Conservation (phyloP, 1,284 basidiomycete species). For the Trichosporon inkin region DNA sequence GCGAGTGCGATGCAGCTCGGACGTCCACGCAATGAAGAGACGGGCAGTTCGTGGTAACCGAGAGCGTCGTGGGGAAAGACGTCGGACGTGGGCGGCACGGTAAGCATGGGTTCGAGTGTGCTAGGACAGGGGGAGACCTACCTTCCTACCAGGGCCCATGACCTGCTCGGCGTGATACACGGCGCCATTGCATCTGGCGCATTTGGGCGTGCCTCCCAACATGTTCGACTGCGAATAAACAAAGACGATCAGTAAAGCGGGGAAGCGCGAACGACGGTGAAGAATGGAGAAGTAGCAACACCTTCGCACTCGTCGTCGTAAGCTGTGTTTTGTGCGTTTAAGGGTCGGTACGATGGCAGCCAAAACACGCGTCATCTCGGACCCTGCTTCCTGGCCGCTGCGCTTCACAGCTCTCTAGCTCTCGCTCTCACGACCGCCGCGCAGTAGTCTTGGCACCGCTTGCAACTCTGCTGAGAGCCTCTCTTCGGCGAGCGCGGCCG, state of each 20-base stretch:
- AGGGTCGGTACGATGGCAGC: neutral
- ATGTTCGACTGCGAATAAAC: slow-evolving; percentile 5
- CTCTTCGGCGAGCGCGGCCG: too few relatives aligned
- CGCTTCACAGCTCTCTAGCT: too few relatives aligned
- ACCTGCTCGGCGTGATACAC: slow-evolving; percentile 52
- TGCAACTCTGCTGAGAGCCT: too few relatives aligned
- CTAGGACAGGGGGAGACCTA: slow-evolving; percentile 20
- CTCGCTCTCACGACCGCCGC: neutral
- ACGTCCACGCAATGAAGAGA: neutral
- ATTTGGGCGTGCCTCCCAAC: slow-evolving; percentile 44
- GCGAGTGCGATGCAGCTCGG: too few relatives aligned
- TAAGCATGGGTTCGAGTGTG: neutral
- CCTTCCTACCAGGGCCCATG: slow-evolving; percentile 49
- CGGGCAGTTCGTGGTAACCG: neutral
- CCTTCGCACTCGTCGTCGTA: neutral
- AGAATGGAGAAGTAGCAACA: neutral
- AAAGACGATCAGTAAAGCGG: neutral
- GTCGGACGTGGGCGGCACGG: neutral
- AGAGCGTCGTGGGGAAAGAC: neutral
- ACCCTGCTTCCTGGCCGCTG: neutral
- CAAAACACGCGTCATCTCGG: slow-evolving; percentile 8
- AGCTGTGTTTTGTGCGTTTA: slow-evolving; percentile 3
- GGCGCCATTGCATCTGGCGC: slow-evolving; percentile 41
- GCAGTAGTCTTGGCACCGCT: too few relatives aligned
- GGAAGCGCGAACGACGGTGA: neutral